Evolutionary conservation across 305 asterid species (phyloP), one percentile per base, ranked within the genome.

Genomic region (Euphrasia arctica): DNA sequence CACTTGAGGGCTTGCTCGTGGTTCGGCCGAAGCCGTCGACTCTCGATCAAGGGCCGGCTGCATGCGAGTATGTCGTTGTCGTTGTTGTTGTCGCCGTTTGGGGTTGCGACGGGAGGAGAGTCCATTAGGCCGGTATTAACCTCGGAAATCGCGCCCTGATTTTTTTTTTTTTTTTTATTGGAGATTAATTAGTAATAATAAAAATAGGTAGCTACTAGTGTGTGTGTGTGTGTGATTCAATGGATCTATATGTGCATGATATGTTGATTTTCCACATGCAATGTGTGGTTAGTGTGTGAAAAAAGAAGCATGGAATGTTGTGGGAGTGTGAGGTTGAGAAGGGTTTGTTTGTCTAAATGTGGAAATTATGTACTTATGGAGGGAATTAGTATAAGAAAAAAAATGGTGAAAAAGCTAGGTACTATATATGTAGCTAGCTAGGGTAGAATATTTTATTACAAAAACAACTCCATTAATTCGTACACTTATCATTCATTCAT

Each of bases 1-100:
- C 98, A 91, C 60, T 91, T 91, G 0, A 77, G 72, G 18, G 91
- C 62, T 52, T 84, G 91, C 41, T 88, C 96, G 58, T 91, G 97
- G 3, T 66, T 91, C 0, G 96, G 96, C 60, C 97, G 68, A 0
- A 91, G 82, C 3, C 90, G 71, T 7, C 22, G 22, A 18, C 95
- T 73, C 64, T 91, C 97, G 3, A 83, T 77, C 15, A 90, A 18
- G 5, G 95, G 85, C 18, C 84, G 57, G 67, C 89, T 74, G 71
- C 95, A 90, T 36, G 95, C 58, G 57, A 86, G 87, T 54, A 84
- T 80, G 1, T 34, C 62, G 10, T 81, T 18, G 22, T n/a, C n/a
- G n/a, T 18, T 18, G 22, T 18, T 18, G 22, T 18, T 88, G 62
- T 79, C 87, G 0, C 83, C 89, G 9, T 91, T 73, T 5, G 82